Evolutionary conservation across 306 rosid species (phyloP).

Genomic region (Adenanthera pavonina): DNA sequence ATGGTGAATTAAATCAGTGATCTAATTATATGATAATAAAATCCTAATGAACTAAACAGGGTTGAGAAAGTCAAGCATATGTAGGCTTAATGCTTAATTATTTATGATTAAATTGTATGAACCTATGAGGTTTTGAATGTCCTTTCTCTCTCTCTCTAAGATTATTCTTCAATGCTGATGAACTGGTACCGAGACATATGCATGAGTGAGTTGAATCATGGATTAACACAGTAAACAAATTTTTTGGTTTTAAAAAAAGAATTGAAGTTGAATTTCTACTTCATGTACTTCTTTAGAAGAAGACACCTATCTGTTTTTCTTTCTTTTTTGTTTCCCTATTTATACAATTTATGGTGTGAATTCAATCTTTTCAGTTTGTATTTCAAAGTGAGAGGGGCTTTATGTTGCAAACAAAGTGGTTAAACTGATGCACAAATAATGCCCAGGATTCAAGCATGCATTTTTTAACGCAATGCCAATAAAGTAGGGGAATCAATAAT

Average conservation of each 20-base stretch:
- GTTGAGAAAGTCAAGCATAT: not conserved
- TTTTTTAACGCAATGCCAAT: not conserved
- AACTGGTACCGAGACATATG: too few relatives aligned
- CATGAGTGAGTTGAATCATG: not conserved
- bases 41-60: not conserved
- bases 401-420: not conserved
- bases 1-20: constrained; percentile 9
- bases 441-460: not conserved
- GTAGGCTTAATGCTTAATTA: not conserved
- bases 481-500: constrained; percentile 23
- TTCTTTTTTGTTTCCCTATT: not conserved
- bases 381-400: not conserved
- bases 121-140: constrained; percentile 1
- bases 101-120: not conserved
- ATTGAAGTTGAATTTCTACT: not conserved
- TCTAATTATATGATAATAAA: not conserved
- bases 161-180: constrained; percentile 2
- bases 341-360: not conserved
- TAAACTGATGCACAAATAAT: not conserved
- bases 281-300: not conserved
- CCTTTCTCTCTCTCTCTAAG: not conserved
- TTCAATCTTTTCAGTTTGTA: constrained; percentile 1
- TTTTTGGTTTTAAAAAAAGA: not conserved
- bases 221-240: not conserved
- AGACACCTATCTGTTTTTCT: too few relatives aligned